Conservation (phyloP, 2,329 filamentous ascomycete species). For the Trichoderma sp. region DNA sequence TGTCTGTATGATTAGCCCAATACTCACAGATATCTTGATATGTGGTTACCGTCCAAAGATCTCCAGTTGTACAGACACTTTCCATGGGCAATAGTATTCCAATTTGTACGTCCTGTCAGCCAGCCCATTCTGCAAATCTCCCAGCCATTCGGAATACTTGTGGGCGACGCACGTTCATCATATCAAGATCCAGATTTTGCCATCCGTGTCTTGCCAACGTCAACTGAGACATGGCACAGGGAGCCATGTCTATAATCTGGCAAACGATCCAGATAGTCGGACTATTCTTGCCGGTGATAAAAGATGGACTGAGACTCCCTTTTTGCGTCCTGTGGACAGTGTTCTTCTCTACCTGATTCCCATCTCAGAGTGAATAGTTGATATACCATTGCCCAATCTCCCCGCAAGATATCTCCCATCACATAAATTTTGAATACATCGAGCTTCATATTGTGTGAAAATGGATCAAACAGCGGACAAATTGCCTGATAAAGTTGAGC, state of each 20-base stretch:
- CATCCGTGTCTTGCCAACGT: not conserved
- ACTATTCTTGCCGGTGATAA: not conserved
- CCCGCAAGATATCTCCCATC: not conserved
- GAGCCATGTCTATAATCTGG: not conserved
- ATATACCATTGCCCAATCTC: not conserved
- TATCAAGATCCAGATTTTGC: not conserved
- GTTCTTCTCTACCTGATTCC: not conserved
- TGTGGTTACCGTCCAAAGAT: no score
- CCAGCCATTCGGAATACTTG: not conserved
- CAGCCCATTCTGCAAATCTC: not conserved
- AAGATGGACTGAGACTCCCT: not conserved
- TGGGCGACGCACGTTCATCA: not conserved
- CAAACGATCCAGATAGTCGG: not conserved
- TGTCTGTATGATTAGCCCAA: not conserved
- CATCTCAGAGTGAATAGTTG: not conserved
- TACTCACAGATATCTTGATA: not conserved
- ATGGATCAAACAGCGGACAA: conserved; percentile 1
- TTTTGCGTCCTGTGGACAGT: not conserved
- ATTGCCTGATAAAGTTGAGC: not conserved
- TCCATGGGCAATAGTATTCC: not conserved
- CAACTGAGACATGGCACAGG: conserved; percentile 7
- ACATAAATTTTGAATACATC: not conserved
- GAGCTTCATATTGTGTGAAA: not conserved
- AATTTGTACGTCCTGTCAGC: not conserved
- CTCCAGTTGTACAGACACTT: not conserved